Evolutionary conservation across 139 green algal genomes (phyloP).

Genomic region (Picochlorum sp.): DNA sequence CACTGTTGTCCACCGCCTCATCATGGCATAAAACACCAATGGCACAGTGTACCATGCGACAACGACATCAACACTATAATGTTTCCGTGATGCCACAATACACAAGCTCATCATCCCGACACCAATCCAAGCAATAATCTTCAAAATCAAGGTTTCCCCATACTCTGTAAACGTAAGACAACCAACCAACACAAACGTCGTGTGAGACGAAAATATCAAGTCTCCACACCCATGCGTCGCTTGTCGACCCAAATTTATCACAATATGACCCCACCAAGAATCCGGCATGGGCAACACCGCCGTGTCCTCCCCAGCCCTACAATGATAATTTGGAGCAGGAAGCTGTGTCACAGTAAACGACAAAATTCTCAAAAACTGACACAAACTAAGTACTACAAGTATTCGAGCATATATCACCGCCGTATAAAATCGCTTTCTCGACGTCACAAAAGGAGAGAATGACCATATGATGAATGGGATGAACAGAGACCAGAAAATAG

Average conservation of each 20-base stretch:
- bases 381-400: slow-evolving; percentile 71
- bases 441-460: slow-evolving; percentile 74
- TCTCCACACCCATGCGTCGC: slow-evolving; percentile 75
- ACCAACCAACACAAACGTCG: slow-evolving; percentile 65
- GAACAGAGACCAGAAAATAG: slow-evolving; percentile 66
- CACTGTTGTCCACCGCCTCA: slow-evolving; percentile 58
- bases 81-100: slow-evolving; percentile 84
- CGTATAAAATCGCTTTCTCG: slow-evolving; percentile 81
- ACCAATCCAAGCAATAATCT: slow-evolving; percentile 42
- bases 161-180: slow-evolving; percentile 76
- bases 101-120: slow-evolving; percentile 54
- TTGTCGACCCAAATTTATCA: slow-evolving; percentile 55
- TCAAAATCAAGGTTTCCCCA: slow-evolving; percentile 36
- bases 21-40: slow-evolving; percentile 75
- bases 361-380: slow-evolving; percentile 77
- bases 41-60: slow-evolving; percentile 77
- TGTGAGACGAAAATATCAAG: slow-evolving; percentile 88
- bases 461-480: slow-evolving; percentile 70
- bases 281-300: slow-evolving; percentile 46
- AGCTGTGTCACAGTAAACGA: slow-evolving; percentile 81
- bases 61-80: slow-evolving; percentile 79
- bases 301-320: slow-evolving; percentile 42
- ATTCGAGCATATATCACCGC: slow-evolving; percentile 66
- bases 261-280: slow-evolving; percentile 63
- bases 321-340: slow-evolving; percentile 82